phyloP scores from a whole-genome alignment of 495 filamentous ascomycete species.

The Penicillium flavigenum region DNA sequence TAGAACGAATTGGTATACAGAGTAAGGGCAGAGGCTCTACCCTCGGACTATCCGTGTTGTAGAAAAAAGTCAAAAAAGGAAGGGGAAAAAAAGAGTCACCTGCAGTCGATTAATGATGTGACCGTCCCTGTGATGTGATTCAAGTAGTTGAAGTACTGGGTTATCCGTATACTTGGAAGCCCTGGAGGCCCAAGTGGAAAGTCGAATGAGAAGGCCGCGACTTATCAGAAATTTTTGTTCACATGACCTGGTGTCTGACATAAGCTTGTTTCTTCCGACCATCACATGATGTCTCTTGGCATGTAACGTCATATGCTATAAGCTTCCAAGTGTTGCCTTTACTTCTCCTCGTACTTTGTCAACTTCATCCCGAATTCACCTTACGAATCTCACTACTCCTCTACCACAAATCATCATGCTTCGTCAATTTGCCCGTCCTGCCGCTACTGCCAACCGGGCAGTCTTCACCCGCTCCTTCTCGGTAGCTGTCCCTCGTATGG shows the following conservation, averaged over 20 bases:
- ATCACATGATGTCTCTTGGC: constrained; percentile 26
- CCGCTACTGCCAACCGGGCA: constrained; percentile 50
- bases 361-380: constrained; percentile 5
- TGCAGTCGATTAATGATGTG: constrained; percentile 1
- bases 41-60: not conserved
- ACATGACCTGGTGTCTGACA: constrained; percentile 16
- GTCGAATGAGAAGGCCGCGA: constrained; percentile 30
- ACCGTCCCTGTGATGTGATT: not conserved
- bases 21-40: not conserved
- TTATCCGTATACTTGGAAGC: not conserved
- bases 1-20: not conserved
- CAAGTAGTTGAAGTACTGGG: not conserved
- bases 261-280: not conserved
- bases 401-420: constrained; percentile 52
- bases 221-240: constrained; percentile 34
- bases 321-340: constrained; percentile 8
- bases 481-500: constrained; percentile 59
- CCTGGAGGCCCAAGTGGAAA: not conserved
- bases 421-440: constrained; percentile 62
- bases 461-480: constrained; percentile 61
- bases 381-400: constrained; percentile 10
- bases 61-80: not conserved
- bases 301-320: constrained; percentile 26
- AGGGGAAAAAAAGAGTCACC: not conserved
- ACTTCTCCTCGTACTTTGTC: constrained; percentile 46